Base-by-base conservation (phyloP, 2,329 filamentous ascomycete species). In the Talaromyces sp. region DNA sequence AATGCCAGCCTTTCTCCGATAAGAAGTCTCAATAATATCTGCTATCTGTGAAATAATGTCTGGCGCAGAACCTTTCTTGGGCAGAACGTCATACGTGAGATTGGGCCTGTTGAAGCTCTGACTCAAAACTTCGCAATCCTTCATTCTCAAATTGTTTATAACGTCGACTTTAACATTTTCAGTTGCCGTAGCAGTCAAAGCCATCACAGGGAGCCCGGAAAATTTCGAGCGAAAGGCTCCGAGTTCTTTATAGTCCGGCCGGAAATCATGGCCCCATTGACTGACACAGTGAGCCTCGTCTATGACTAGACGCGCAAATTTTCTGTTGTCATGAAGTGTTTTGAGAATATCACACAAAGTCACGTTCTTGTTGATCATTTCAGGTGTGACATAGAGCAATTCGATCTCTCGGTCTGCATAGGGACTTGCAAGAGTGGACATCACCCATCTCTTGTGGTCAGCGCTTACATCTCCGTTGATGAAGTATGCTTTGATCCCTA, bases 211-310 rank as follows among this genome's bases (percentile, higher is more conserved):
- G 2, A 98, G 91, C 1, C 86, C 86, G 0, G 89, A 88, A 71
- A 94, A 94, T 61, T 85, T 86, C 47, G 81, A 77, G 58, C 94
- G 86, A 51, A 97, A 82, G 66, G 88, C 84, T 31, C 93, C 92
- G 3, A 99, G 82, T 34, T 86, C 86, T 77, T 97, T 97, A 81
- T 99, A 99, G 75, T 98, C 94, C 0, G 93, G 94, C 54, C 96
- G 88, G 75, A 99, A 99, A 76, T 99, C 95, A 71, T 99, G 95
- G 0, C 95, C 95, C 95, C 95, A 99, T 81, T 99, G 93, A 77
- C 95, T 98, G 29, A 99, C 94, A 77, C 95, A 99, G 76, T 99
- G 95, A n/a, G 95, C 95, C 79, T 99, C 96, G 71, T 99, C 95
- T 68, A 99, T 96, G 62, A 99, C 95, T 58, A 99, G 87, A 29